Conservation (phyloP, 345 rosid genomes). For the Eucalyptus pauciflora region DNA sequence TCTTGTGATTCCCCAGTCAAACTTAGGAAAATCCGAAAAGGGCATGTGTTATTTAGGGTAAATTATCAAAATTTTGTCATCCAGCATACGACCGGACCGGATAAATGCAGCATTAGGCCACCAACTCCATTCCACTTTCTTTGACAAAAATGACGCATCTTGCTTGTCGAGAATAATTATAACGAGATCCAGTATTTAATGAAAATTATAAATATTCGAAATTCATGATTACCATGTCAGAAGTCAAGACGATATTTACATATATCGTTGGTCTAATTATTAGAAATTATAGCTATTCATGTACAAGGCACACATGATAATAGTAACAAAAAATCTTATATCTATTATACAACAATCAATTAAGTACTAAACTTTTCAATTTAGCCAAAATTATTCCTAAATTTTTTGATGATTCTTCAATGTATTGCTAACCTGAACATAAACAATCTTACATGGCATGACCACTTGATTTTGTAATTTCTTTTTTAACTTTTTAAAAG, state of each 20-base stretch:
- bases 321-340: neutral
- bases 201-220: too few species aligned
- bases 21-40: neutral
- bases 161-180: neutral
- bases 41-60: neutral
- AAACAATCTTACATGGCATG: rapidly evolving
- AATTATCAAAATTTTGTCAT: neutral
- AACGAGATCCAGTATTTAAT: neutral
- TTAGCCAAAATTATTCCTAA: neutral
- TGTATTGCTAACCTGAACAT: neutral
- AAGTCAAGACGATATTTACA: neutral
- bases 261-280: neutral
- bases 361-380: rapidly evolving
- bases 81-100: neutral
- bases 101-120: neutral
- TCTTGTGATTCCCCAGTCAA: neutral
- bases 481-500: neutral
- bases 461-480: rapidly evolving
- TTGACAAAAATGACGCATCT: neutral
- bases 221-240: too few species aligned
- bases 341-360: rapidly evolving
- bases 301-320: neutral
- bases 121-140: neutral
- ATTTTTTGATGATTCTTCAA: neutral
- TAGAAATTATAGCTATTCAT: neutral